phyloP scores from a whole-genome alignment of 2,329 filamentous ascomycete genomes.

The Clathrospora elynae region DNA sequence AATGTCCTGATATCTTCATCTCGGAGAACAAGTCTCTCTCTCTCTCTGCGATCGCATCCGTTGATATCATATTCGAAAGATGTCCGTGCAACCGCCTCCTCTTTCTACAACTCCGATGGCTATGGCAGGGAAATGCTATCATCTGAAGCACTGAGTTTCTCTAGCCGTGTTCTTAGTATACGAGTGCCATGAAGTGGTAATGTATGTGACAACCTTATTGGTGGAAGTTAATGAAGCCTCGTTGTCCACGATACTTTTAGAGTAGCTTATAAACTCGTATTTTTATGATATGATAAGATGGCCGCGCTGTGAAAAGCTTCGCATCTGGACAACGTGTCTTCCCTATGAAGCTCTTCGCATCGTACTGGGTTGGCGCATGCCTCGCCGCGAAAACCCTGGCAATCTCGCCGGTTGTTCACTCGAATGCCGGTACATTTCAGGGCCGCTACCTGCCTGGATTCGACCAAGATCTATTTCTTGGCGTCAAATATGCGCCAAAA shows the following conservation, averaged over 20 bases:
- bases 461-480: conserved; percentile 38
- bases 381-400: conserved; percentile 3
- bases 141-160: too few relatives aligned
- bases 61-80: too few relatives aligned
- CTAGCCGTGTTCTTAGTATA: too few relatives aligned
- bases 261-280: neutral
- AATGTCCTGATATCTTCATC: too few relatives aligned
- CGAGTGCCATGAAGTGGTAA: neutral
- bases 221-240: conserved; percentile 1
- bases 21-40: too few relatives aligned
- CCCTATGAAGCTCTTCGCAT: conserved; percentile 7
- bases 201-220: neutral
- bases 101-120: too few relatives aligned
- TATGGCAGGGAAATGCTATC: too few relatives aligned
- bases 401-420: conserved; percentile 23
- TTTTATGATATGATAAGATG: neutral
- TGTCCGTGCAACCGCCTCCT: too few relatives aligned
- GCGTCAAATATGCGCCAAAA: conserved; percentile 38
- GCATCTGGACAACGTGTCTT: neutral
- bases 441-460: conserved; percentile 36
- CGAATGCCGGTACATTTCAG: conserved; percentile 34
- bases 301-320: neutral
- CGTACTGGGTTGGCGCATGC: neutral
- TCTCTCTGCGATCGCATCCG: too few relatives aligned
- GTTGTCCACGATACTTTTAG: neutral